A percentile compares a stretch with the other conserved stretches of the same genome.
Evolutionary conservation across 1,284 basidiomycete species (phyloP).

Genomic region (Ganoderma leucocontextum): DNA sequence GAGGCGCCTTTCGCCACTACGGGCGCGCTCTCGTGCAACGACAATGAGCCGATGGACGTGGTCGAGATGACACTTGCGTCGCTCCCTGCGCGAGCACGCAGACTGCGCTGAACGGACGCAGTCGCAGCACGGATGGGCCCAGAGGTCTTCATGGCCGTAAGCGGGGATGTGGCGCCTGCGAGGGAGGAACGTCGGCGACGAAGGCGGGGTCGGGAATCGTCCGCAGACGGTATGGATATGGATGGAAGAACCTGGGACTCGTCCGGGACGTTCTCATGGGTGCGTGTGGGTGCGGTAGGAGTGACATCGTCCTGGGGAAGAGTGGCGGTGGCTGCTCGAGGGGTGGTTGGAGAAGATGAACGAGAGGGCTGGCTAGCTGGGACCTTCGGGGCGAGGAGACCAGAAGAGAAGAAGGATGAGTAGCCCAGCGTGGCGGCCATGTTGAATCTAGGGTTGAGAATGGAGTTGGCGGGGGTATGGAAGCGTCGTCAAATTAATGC

Average conservation of each 20-base stretch:
- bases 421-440: slow-evolving; percentile 53
- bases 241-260: slow-evolving; percentile 32
- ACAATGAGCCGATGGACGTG: slow-evolving; percentile 21
- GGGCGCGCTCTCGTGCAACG: slow-evolving; percentile 14
- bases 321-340: slow-evolving; percentile 32
- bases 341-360: slow-evolving; percentile 45
- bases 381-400: slow-evolving; percentile 54
- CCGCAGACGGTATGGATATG: slow-evolving; percentile 25
- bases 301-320: slow-evolving; percentile 46
- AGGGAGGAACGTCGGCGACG: slow-evolving; percentile 42
- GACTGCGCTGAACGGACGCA: slow-evolving; percentile 31
- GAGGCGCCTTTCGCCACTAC: slow-evolving; percentile 15
- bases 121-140: slow-evolving; percentile 29
- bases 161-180: slow-evolving; percentile 37
- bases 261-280: slow-evolving; percentile 15
- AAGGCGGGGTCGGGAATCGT: slow-evolving; percentile 37
- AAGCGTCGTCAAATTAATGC: slow-evolving; percentile 4
- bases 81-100: slow-evolving; percentile 39
- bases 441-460: neutral
- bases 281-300: slow-evolving; percentile 40
- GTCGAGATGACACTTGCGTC: slow-evolving; percentile 34
- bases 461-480: slow-evolving; percentile 6
- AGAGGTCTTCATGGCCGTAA: slow-evolving; percentile 36
- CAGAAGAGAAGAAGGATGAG: slow-evolving; percentile 68
- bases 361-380: slow-evolving; percentile 41